phyloP scores from a whole-genome alignment of 495 filamentous ascomycete genomes.

The Daldinia loculata region DNA sequence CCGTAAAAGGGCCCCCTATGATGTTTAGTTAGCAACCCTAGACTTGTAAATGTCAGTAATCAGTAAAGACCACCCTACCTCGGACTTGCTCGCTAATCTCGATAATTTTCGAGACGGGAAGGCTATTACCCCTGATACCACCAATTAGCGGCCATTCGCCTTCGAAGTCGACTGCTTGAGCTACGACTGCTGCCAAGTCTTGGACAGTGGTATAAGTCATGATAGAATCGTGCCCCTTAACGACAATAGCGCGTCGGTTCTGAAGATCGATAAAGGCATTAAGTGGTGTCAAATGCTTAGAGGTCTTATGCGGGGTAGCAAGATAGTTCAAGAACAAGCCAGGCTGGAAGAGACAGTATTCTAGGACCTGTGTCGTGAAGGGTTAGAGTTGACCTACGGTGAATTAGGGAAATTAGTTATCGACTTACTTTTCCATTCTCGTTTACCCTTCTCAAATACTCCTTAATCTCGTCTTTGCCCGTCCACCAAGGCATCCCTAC shows the following conservation, averaged over 20 bases:
- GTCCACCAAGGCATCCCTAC: constrained; percentile 56
- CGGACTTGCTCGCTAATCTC: constrained; percentile 59
- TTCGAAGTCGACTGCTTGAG: constrained; percentile 60
- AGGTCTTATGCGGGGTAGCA: constrained; percentile 57
- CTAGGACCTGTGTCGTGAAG: constrained; percentile 55
- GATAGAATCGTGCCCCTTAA: constrained; percentile 55
- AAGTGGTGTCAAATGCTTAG: constrained; percentile 57
- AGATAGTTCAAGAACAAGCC: constrained; percentile 66
- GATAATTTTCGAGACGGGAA: constrained; percentile 56
- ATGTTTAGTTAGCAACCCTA: constrained; percentile 18
- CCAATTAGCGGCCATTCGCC: constrained; percentile 65
- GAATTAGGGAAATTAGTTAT: no score
- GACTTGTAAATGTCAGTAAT: not conserved
- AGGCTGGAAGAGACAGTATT: constrained; percentile 66
- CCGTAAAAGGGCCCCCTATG: constrained; percentile 50
- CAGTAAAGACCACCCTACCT: constrained; percentile 47
- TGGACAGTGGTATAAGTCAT: constrained; percentile 59
- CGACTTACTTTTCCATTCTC: constrained; percentile 55
- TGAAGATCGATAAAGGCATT: constrained; percentile 57
- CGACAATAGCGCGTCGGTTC: constrained; percentile 57
- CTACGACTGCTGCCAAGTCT: constrained; percentile 59
- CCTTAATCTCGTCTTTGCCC: constrained; percentile 56
- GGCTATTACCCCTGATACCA: constrained; percentile 59
- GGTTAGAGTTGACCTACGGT: not conserved
- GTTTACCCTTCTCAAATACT: constrained; percentile 63